Base-by-base conservation (phyloP, 2,329 filamentous ascomycete species). In the Fonsecaea nubica region DNA sequence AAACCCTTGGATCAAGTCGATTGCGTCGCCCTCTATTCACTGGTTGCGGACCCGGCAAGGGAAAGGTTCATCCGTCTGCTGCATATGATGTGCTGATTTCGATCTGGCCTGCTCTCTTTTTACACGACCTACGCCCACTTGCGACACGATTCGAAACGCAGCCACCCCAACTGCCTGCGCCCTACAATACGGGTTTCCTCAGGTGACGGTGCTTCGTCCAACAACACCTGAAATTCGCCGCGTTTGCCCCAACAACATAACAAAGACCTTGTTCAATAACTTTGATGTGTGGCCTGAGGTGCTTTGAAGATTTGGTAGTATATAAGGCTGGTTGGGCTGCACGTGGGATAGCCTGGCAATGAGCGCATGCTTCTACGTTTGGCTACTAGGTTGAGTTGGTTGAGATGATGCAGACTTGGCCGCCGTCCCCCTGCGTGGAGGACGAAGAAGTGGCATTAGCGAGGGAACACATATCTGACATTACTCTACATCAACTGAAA, bases 351-450 rank as follows among this genome's bases (percentile, higher is more conserved):
- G 8, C 30, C 59, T 65, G 62, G 65, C 58, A 63, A 68, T 70
- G 68, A 52, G 38, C 63, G 35, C 50, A 62, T 68, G 60, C 25
- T 60, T 35, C 18, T 57, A 48, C 33, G 58, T 35, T 60, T 36
- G 45, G 18, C 32, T 67, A 33, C 48, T 36, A 52, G 35, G 59
- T 65, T 57, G 64, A 65, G 35, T 59, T 36, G 60, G 48, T 58
- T 63, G 58, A 65, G 35, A 73, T 71, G 71, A 58, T 60, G 30
- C 65, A 66, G 45, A 45, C 38, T 57, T 79, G 77, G 77, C 80
- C 81, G 38, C 81, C 81, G 21, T 76, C 76, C 62, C 80, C 81
- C 32, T 77, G 70, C 58, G 81, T 81, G 61, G 81, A 83, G 69
- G 80, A 82, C 64, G 80, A 81, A 70, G 68, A 72, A n/a, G 72